A percentile compares a stretch with the other conserved stretches of the same genome.
phyloP scores from a whole-genome alignment of 106 monocot genomes.

The Dendrobium officinale region DNA sequence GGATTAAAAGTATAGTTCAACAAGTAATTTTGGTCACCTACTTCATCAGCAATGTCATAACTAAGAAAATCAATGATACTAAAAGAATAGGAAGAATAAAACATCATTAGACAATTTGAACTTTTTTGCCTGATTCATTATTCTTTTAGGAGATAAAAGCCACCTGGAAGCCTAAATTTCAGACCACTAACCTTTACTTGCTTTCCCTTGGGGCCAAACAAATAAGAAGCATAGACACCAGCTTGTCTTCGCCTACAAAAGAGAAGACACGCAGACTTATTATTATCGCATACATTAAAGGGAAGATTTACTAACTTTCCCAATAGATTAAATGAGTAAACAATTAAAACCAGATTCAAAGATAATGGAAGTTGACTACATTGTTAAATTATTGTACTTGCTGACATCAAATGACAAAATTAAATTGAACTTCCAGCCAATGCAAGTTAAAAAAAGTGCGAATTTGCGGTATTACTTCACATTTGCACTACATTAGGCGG shows the following conservation, averaged over 20 bases:
- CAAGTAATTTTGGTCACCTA: no score
- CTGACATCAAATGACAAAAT: no score
- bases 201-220: constrained; percentile 66
- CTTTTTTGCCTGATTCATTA: background rate
- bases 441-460: no score
- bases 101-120: background rate
- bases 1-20: no score
- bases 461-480: no score
- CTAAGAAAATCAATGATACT: background rate
- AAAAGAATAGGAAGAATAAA: background rate
- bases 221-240: constrained; percentile 78
- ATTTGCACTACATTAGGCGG: no score
- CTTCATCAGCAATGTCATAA: no score
- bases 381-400: no score
- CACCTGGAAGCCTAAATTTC: background rate
- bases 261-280: background rate
- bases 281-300: background rate
- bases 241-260: constrained; percentile 69
- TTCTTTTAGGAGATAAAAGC: background rate
- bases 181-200: constrained; percentile 50
- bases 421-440: no score
- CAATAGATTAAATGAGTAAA: background rate
- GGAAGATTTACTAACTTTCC: background rate
- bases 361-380: no score
- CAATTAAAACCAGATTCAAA: background rate